phyloP scores from a whole-genome alignment of 179 eudicot species.

The Heliamphora pulchella region DNA sequence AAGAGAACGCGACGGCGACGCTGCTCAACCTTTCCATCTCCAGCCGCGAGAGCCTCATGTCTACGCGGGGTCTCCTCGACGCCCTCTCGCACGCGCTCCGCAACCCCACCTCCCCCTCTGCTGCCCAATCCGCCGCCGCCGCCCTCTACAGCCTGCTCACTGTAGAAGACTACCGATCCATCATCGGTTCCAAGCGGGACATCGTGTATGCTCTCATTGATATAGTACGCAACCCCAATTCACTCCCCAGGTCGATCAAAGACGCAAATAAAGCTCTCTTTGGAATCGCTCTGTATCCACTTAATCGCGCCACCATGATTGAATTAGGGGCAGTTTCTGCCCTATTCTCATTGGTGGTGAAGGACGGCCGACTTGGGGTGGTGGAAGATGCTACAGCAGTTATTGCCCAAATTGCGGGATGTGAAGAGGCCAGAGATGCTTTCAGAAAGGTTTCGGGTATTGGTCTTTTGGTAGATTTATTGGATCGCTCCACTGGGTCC shows the following conservation, averaged over 20 bases:
- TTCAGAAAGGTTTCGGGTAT: constrained; percentile 47
- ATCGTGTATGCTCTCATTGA: constrained; percentile 57
- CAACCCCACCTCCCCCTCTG: constrained; percentile 31
- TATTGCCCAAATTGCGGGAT: constrained; percentile 65
- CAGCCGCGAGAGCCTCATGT: constrained; percentile 38
- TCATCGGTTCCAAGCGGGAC: constrained; percentile 70
- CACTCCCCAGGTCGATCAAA: constrained; percentile 42
- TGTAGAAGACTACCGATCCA: constrained; percentile 44
- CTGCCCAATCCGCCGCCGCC: constrained; percentile 64
- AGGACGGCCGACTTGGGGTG: constrained; percentile 54
- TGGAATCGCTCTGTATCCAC: constrained; percentile 45
- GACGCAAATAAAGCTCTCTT: constrained; percentile 70
- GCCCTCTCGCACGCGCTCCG: constrained; percentile 70
- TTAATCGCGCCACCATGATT: constrained; percentile 43
- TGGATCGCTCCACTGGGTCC: constrained; percentile 47
- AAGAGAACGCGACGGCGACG: constrained; percentile 81
- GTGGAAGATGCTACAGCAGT: constrained; percentile 78
- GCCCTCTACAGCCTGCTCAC: constrained; percentile 48
- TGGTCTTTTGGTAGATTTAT: constrained; percentile 57
- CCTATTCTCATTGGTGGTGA: constrained; percentile 48
- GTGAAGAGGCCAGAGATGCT: constrained; percentile 36
- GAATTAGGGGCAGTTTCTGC: constrained; percentile 51
- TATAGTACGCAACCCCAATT: constrained; percentile 33
- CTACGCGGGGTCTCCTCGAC: constrained; percentile 63
- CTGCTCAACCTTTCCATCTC: constrained; percentile 75